These are phyloP conservation scores for Deinandra increscens DNA, from an alignment of 129 eudicot genomes.

Conservation along the genomic window DNA sequence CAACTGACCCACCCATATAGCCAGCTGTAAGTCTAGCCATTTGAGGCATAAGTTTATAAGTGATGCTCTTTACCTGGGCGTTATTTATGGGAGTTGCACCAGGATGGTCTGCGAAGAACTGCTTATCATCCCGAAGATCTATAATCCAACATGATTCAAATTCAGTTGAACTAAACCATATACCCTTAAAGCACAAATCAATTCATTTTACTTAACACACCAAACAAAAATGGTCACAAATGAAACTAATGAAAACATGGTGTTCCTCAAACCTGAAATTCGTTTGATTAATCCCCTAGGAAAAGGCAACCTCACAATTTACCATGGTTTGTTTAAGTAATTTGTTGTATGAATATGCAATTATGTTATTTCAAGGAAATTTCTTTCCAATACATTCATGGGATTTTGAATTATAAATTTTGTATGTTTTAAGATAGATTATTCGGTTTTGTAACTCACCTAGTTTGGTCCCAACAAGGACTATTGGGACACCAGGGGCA, in stretches of 20 bases:
- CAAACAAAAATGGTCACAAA: slow-evolving; percentile 9
- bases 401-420: background rate
- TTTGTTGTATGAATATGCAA: background rate
- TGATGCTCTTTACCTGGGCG: slow-evolving; percentile 55
- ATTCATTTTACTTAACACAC: slow-evolving; percentile 3
- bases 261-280: background rate
- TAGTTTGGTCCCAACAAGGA: slow-evolving; percentile 96
- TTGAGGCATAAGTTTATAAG: background rate
- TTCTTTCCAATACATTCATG: background rate
- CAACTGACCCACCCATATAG: background rate
- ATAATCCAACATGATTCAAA: slow-evolving; percentile 18
- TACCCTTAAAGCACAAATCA: slow-evolving; percentile 2
- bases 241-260: slow-evolving; percentile 15
- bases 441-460: slow-evolving; percentile 52
- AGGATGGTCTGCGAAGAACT: slow-evolving; percentile 71
- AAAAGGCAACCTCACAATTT: background rate
- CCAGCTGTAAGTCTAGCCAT: too few species aligned
- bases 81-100: slow-evolving; percentile 64
- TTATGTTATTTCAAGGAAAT: background rate
- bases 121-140: slow-evolving; percentile 94
- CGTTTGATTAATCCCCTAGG: background rate
- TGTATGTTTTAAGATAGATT: background rate
- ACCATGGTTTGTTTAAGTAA: background rate
- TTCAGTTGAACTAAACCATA: slow-evolving; percentile 10
- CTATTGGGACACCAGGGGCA: slow-evolving; percentile 97